Evolutionary conservation across 1,284 basidiomycete species (phyloP).

Genomic region (Athelia psychrophila): DNA sequence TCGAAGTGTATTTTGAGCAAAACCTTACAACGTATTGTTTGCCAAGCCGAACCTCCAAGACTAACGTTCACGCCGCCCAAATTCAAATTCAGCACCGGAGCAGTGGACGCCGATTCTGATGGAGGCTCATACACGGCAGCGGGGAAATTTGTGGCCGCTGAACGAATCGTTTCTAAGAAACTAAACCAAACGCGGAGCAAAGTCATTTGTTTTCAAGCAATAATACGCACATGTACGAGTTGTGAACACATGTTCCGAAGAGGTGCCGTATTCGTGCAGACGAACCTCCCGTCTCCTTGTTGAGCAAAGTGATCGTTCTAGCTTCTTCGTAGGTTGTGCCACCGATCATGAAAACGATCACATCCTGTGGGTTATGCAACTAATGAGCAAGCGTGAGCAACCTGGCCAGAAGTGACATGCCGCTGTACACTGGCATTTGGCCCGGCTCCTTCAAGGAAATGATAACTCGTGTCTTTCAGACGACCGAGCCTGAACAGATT

Average conservation of each 20-base stretch:
- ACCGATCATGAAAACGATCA: constrained; percentile 94
- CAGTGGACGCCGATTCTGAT: constrained; percentile 62
- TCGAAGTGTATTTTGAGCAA: too few relatives aligned
- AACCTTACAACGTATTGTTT: too few relatives aligned
- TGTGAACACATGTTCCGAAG: constrained; percentile 90
- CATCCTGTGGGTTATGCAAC: constrained; percentile 79
- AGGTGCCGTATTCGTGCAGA: constrained; percentile 69
- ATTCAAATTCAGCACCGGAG: constrained; percentile 82
- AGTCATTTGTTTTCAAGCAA: not conserved
- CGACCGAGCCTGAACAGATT: constrained; percentile 86
- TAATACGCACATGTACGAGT: constrained; percentile 73
- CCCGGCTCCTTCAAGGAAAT: constrained; percentile 76
- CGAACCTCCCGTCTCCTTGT: constrained; percentile 64
- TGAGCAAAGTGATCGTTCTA: constrained; percentile 77
- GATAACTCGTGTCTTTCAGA: constrained; percentile 86
- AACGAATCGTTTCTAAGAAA: constrained; percentile 73
- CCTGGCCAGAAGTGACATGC: constrained; percentile 29
- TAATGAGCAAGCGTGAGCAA: constrained; percentile 2
- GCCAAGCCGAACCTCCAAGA: constrained; percentile 80
- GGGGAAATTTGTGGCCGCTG: constrained; percentile 60
- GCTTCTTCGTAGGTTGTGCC: constrained; percentile 95
- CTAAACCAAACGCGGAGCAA: constrained; percentile 29
- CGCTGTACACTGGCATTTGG: constrained; percentile 68
- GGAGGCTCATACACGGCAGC: constrained; percentile 67
- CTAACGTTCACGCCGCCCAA: constrained; percentile 90